These are phyloP conservation scores for Corinectria fuckeliana DNA, from an alignment of 2,329 filamentous ascomycete genomes.

Conservation along the genomic window DNA sequence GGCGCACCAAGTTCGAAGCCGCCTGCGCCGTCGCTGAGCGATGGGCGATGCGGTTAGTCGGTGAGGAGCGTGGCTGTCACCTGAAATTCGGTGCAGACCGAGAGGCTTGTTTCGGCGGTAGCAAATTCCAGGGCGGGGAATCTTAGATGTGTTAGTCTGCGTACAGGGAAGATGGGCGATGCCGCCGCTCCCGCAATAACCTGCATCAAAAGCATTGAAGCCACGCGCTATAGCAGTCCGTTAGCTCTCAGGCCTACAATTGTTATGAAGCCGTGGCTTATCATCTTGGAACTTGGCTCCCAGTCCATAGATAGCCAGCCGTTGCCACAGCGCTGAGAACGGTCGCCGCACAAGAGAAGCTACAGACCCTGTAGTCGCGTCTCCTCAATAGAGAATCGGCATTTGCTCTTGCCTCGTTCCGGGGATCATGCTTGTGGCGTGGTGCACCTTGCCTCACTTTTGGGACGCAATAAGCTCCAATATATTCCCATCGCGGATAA, in stretches of 20 bases:
- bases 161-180: conserved; percentile 1
- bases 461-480: background rate
- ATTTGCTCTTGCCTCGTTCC: background rate
- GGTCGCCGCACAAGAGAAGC: background rate
- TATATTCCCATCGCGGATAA: conserved; percentile 36
- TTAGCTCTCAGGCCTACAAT: background rate
- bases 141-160: background rate
- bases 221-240: background rate
- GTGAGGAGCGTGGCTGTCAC: conserved; percentile 31
- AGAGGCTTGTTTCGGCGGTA: background rate
- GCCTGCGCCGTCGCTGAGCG: conserved; percentile 36
- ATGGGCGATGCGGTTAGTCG: conserved; percentile 35
- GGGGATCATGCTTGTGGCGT: background rate
- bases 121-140: background rate
- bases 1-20: conserved; percentile 36
- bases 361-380: background rate
- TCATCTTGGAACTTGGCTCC: background rate
- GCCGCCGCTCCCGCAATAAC: background rate
- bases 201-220: conserved; percentile 3
- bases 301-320: background rate
- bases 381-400: conserved; percentile 10
- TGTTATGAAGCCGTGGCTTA: background rate
- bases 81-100: conserved; percentile 3
- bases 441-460: background rate
- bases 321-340: background rate